Base-by-base conservation (phyloP, 306 rosid genomes). In the Morella rubra region DNA sequence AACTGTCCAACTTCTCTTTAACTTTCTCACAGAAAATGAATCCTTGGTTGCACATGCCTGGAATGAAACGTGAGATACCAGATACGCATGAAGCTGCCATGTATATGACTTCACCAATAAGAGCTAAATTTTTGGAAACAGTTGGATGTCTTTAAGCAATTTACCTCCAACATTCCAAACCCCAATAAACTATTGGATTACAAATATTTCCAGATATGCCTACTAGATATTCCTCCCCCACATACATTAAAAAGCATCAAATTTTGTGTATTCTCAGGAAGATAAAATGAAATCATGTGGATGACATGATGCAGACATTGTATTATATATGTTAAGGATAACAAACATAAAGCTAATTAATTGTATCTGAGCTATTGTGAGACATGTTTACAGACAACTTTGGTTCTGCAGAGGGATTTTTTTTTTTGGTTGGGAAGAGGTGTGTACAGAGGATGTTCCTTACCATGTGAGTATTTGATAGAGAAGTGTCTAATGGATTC, bases 21-120 rank as follows among this genome's bases (percentile, higher is more conserved):
- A 92, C 96, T 84, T 89, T 96, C 83, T 91, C 99, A 71, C 87
- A 89, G 83, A 96, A 96, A 80, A 88, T 79, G 84, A 88, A 84
- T 81, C 91, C 93, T 82, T 93, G 93, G 79, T 83, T 85, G 80
- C 88, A 91, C 89, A 89, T 88, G 81, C 79, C 99, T 96, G 96
- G 45, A 37, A 87, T 76, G 69, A 82, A 84, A 65, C 71, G 80
- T 59, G 15, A 73, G 59, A 61, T 73, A 65, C 44, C 51, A 76
- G 56, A 60, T 81, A 80, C 16, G 12, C 40, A 58, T 18, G 44
- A 45, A 60, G 64, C 80, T 55, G 45, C 37, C 11, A 73, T 56
- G 41, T 50, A 55, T 51, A 51, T 20, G 42, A 9, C 0, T 16
- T 82, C 15, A 37, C 73, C 76, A 77, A 46, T 18, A 42, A 4